Evolutionary conservation across 805 yeast genomes (phyloP).

Genomic region (Pichia phayaonensis): DNA sequence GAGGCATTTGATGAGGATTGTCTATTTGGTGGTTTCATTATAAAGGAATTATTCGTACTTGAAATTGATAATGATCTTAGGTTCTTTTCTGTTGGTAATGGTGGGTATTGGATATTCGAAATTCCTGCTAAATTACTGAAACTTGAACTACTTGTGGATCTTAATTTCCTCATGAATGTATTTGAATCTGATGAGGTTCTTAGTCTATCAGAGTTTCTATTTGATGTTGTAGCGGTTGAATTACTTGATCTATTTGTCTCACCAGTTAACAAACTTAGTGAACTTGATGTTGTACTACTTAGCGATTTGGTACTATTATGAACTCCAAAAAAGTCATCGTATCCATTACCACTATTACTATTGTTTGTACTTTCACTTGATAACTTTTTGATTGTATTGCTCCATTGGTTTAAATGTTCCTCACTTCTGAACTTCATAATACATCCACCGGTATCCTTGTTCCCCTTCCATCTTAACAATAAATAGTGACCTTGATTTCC

Average conservation of each 20-base stretch:
- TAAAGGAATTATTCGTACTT: neutral
- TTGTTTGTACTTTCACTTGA: constrained; percentile 14
- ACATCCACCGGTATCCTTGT: constrained; percentile 79
- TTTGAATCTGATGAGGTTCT: constrained; percentile 22
- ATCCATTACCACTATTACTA: neutral
- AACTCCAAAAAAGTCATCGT: constrained; percentile 3
- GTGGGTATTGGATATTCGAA: constrained; percentile 17
- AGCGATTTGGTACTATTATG: constrained; percentile 10
- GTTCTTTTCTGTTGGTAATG: constrained; percentile 23
- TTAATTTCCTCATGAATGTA: constrained; percentile 19
- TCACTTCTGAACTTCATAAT: constrained; percentile 76
- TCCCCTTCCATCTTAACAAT: constrained; percentile 75
- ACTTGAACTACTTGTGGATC: constrained; percentile 23
- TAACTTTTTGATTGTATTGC: constrained; percentile 46
- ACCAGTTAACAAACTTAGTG: constrained; percentile 6
- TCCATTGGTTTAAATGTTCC: constrained; percentile 82
- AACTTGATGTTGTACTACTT: constrained; percentile 5
- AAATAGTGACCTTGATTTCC: constrained; percentile 43
- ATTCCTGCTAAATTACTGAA: constrained; percentile 12
- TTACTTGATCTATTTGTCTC: constrained; percentile 12
- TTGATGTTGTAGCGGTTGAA: constrained; percentile 12
- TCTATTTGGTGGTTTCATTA: constrained; percentile 1
- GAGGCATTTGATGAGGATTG: constrained; percentile 10
- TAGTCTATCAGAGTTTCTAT: constrained; percentile 14
- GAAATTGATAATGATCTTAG: constrained; percentile 27